phyloP scores from a whole-genome alignment of 768 basidiomycete species.

The Pulveroboletus sp. region DNA sequence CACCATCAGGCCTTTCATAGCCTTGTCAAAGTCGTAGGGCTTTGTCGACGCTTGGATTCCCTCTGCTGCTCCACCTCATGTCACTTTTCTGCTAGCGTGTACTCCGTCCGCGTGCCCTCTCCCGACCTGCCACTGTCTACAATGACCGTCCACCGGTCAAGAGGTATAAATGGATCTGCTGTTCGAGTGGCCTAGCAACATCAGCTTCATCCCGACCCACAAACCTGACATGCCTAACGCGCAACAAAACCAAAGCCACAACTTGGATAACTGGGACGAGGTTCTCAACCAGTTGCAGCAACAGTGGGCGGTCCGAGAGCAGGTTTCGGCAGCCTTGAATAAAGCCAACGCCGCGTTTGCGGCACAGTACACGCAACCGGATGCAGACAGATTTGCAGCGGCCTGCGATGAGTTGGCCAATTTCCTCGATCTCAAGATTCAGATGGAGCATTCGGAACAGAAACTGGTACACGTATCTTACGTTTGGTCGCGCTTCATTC shows the following conservation, averaged over 20 bases:
- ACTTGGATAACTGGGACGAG: slow-evolving; percentile 1
- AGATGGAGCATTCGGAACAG: slow-evolving; percentile 8
- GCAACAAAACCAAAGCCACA: background rate
- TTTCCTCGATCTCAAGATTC: slow-evolving; percentile 6
- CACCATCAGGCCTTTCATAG: too few relatives aligned
- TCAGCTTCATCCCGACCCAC: background rate
- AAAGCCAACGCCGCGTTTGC: slow-evolving; percentile 13
- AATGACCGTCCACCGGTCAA: background rate
- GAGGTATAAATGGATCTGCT: slow-evolving; percentile 9
- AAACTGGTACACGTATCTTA: slow-evolving; percentile 4
- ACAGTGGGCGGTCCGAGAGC: background rate
- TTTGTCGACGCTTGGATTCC: slow-evolving; percentile 7
- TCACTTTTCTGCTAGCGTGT: background rate
- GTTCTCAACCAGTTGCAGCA: background rate
- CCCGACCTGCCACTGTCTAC: background rate
- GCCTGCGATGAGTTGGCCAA: slow-evolving; percentile 8
- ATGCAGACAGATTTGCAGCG: slow-evolving; percentile 5
- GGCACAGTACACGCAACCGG: slow-evolving; percentile 11
- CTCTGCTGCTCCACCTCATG: background rate
- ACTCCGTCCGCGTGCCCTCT: background rate
- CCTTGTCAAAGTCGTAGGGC: background rate
- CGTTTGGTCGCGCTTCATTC: background rate
- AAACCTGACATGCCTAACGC: slow-evolving; percentile 8
- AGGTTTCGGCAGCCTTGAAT: slow-evolving; percentile 3
- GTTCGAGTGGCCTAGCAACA: background rate